These are phyloP conservation scores for Aspergillus unguis DNA, from an alignment of 2,329 filamentous ascomycete species.

Conservation along the genomic window DNA sequence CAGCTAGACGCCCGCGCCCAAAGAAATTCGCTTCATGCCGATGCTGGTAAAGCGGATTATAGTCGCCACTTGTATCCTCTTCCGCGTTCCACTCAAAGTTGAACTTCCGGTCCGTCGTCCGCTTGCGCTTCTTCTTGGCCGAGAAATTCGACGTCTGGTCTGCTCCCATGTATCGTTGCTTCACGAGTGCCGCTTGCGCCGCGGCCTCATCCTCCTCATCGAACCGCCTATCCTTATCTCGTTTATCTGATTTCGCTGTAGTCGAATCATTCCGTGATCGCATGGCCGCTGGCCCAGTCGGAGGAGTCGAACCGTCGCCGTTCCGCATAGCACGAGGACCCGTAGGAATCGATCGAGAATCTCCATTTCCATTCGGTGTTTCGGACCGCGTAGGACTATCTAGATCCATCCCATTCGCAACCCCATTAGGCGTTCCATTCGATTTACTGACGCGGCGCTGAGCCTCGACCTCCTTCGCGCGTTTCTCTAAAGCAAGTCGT, in stretches of 20 bases:
- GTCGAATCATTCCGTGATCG: constrained; percentile 52
- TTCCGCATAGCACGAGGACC: constrained; percentile 66
- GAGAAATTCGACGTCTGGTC: constrained; percentile 89
- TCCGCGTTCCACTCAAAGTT: constrained; percentile 98
- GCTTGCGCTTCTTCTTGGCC: constrained; percentile 89
- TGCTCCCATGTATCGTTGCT: constrained; percentile 85
- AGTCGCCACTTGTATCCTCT: constrained; percentile 83
- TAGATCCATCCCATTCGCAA: constrained; percentile 23
- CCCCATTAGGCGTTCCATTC: constrained; percentile 30
- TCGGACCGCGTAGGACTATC: constrained; percentile 17
- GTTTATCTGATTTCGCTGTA: constrained; percentile 39
- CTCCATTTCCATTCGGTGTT: constrained; percentile 26
- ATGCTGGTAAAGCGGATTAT: constrained; percentile 75
- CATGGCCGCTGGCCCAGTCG: constrained; percentile 52
- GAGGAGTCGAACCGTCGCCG: constrained; percentile 44
- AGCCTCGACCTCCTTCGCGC: constrained; percentile 67
- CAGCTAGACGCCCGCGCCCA: constrained; percentile 64
- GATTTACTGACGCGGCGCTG: constrained; percentile 52
- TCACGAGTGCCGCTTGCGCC: constrained; percentile 69
- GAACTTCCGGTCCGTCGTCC: constrained; percentile 94
- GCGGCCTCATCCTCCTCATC: constrained; percentile 56
- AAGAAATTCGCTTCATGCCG: constrained; percentile 66
- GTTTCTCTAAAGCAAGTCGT: constrained; percentile 72
- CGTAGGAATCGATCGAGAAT: constrained; percentile 55
- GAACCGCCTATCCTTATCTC: constrained; percentile 40